Evolutionary conservation across 1,284 basidiomycete species (phyloP), one percentile per base, ranked within the genome.

Genomic region (Porodaedalea pini): DNA sequence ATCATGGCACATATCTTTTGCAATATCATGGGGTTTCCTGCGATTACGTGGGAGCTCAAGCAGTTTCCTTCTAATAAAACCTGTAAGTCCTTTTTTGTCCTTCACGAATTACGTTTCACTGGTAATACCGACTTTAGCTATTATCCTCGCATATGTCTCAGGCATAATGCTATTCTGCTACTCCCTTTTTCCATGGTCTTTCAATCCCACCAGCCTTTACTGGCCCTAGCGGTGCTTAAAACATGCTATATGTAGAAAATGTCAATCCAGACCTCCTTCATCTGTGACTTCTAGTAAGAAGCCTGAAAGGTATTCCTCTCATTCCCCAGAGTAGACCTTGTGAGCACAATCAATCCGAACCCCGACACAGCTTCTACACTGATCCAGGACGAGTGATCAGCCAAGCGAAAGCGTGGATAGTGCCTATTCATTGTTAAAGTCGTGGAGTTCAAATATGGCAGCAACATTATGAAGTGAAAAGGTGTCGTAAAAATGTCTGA

Each of bases 21-120:
- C 76, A 99, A 99, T 68, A 68, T 90, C 45, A 95, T 98, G 92
- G 95, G 95, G 1, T 65, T 95, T n/a, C 93, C 93, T 7, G 75
- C 77, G 15, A 71, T 76, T 21, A 64, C 54, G 1, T 65, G 66
- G 31, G 79, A 77, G 25, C 62, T 79, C 23, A 61, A 66, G 19
- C 63, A 69, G 36, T 72, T 68, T 61, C 75, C 75, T 3, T 65
- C 64, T 53, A 66, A 67, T 51, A 73, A 74, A 66, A 62, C 64
- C 11, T 62, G 75, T 78, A 69, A 65, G 75, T 72, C 15, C 2
- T 45, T 39, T 53, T 7, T 44, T 51, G 27, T 63, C 56, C 55
- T 60, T 43, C 36, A 23, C 50, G 54, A 53, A 60, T 52, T 56
- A 29, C 15, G 52, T 29, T 29, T 11, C 10, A 44, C 36, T 37